These are phyloP conservation scores for Penicillium waksmanii DNA, from an alignment of 495 filamentous ascomycete genomes.

Conservation along the genomic window DNA sequence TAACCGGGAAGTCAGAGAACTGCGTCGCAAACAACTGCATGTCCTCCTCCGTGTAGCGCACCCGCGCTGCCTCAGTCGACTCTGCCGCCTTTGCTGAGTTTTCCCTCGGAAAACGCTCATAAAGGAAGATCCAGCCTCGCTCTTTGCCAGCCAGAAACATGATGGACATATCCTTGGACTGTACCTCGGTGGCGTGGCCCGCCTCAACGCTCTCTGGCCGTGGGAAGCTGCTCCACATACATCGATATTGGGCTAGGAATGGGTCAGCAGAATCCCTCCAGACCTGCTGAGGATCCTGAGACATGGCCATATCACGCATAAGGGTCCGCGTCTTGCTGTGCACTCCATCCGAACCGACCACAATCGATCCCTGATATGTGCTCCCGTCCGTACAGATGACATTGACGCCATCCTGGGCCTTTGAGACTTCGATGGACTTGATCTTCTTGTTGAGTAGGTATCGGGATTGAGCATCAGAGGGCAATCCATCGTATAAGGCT, in stretches of 20 bases:
- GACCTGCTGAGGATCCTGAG: neutral
- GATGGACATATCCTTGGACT: neutral
- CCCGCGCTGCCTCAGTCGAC: neutral
- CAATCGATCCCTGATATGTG: constrained; percentile 1
- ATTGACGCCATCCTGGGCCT: neutral
- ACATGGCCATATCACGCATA: neutral
- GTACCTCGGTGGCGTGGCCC: neutral
- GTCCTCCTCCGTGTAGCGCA: neutral
- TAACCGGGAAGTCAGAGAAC: neutral
- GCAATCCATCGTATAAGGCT: neutral
- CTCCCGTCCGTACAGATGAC: neutral
- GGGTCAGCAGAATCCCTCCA: neutral
- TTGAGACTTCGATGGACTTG: neutral
- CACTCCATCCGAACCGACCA: neutral
- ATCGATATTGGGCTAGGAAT: neutral
- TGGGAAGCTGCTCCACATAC: constrained; percentile 3
- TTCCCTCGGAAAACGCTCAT: neutral
- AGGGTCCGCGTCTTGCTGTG: neutral
- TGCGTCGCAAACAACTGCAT: neutral
- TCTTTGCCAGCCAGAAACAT: constrained; percentile 1
- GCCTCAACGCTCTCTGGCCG: neutral
- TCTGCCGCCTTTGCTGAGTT: neutral
- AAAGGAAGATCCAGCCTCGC: neutral
- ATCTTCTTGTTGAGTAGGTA: constrained; percentile 2
- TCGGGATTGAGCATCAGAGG: neutral